Conservation (phyloP, 805 yeast species). For the Nakazawaea ernobii region DNA sequence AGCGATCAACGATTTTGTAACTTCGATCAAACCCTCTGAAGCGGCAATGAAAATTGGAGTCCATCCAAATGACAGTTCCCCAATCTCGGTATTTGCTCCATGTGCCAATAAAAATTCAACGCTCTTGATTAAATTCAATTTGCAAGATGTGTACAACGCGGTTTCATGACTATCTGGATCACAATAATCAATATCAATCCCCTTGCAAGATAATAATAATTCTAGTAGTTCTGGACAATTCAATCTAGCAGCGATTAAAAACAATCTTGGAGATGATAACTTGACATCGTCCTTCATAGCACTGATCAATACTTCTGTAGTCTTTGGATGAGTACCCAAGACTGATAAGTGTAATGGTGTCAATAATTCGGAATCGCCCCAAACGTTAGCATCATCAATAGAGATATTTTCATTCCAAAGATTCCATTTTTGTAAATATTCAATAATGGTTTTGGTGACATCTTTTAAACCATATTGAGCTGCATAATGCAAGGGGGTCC, state of each 20-base stretch:
- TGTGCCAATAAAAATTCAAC: conserved; percentile 49
- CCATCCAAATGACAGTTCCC: conserved; percentile 84
- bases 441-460: conserved; percentile 52
- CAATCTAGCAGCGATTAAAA: conserved; percentile 65
- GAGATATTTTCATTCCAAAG: conserved; percentile 43
- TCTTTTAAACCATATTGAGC: conserved; percentile 78
- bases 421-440: conserved; percentile 53
- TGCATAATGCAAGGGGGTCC: conserved; percentile 89
- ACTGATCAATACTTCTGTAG: conserved; percentile 54
- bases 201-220: conserved; percentile 46
- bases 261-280: conserved; percentile 48
- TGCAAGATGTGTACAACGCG: conserved; percentile 75
- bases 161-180: conserved; percentile 67
- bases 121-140: conserved; percentile 47
- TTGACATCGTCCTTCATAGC: conserved; percentile 31
- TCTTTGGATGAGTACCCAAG: conserved; percentile 74
- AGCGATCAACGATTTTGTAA: conserved; percentile 49
- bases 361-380: conserved; percentile 77
- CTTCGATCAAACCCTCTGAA: conserved; percentile 65
- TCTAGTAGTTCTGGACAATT: conserved; percentile 52
- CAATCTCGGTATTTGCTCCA: conserved; percentile 70
- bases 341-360: conserved; percentile 84
- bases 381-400: conserved; percentile 47
- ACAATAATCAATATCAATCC: conserved; percentile 58
- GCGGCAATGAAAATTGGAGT: conserved; percentile 90